These are phyloP conservation scores for Lotus japonicus DNA, from an alignment of 306 rosid genomes.

Conservation along the genomic window DNA sequence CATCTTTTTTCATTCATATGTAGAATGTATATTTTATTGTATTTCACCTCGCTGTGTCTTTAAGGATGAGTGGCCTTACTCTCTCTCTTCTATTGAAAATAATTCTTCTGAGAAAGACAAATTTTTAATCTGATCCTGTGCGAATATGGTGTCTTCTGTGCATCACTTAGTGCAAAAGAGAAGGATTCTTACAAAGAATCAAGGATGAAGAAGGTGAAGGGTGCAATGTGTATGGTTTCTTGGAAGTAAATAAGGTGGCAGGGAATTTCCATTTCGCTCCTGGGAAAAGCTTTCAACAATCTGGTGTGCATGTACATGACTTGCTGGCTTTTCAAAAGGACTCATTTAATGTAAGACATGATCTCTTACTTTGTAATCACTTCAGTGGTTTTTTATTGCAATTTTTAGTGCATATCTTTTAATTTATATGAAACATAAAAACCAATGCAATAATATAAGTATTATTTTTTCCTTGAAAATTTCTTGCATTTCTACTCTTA, in stretches of 20 bases:
- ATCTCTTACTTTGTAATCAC: slow-evolving; percentile 13
- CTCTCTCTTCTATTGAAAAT: not conserved
- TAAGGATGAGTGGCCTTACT: not conserved
- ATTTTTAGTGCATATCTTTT: not conserved
- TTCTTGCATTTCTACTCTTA: slow-evolving; percentile 6
- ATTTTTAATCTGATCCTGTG: not conserved
- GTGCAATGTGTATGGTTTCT: slow-evolving; percentile 86
- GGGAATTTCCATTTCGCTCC: slow-evolving; percentile 99
- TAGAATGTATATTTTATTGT: not conserved
- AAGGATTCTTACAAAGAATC: slow-evolving; percentile 90
- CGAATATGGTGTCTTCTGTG: slow-evolving; percentile 11
- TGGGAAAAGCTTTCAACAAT: slow-evolving; percentile 97
- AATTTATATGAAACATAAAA: not conserved
- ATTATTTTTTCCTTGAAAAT: not conserved
- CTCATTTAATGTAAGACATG: slow-evolving; percentile 76
- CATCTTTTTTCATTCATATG: not conserved
- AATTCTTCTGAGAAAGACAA: not conserved
- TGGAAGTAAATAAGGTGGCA: slow-evolving; percentile 96
- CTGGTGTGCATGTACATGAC: slow-evolving; percentile 88
- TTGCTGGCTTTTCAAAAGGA: slow-evolving; percentile 90
- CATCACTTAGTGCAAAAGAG: slow-evolving; percentile 85
- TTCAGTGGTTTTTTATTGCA: not conserved
- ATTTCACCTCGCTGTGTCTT: slow-evolving; percentile 10
- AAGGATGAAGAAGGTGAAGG: slow-evolving; percentile 99
- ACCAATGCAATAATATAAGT: not conserved